Conservation (phyloP, 306 rosid genomes). For the Hippophae tibetana region DNA sequence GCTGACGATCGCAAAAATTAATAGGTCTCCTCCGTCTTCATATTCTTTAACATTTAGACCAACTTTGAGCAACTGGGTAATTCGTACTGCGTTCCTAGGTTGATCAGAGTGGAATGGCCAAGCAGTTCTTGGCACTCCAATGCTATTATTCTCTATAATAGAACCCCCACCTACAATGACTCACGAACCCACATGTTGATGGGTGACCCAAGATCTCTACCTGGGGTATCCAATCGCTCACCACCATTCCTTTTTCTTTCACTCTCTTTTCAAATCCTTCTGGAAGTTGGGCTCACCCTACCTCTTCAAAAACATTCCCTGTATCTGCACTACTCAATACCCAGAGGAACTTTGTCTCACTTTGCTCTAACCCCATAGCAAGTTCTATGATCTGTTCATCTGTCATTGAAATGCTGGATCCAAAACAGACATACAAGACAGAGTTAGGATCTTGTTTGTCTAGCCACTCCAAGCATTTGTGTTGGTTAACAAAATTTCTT, state of each 20-base stretch:
- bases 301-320: conserved; percentile 20
- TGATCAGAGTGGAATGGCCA: conserved; percentile 53
- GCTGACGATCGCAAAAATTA: neutral
- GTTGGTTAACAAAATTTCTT: neutral
- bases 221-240: conserved; percentile 25
- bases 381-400: conserved; percentile 16
- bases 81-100: conserved; percentile 31
- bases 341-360: conserved; percentile 40
- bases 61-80: conserved; percentile 24
- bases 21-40: conserved; percentile 19
- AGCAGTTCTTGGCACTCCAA: conserved; percentile 39
- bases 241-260: neutral
- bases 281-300: neutral
- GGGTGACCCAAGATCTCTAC: conserved; percentile 32
- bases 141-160: conserved; percentile 32
- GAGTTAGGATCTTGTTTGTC: conserved; percentile 22
- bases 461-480: conserved; percentile 25
- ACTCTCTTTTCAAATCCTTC: neutral
- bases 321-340: conserved; percentile 41
- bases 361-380: conserved; percentile 40
- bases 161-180: conserved; percentile 47
- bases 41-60: conserved; percentile 34
- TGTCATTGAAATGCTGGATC: conserved; percentile 7
- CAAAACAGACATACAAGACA: conserved; percentile 39
- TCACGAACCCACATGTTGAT: conserved; percentile 41